Conservation (phyloP, 495 filamentous ascomycete species). For the Neurospora hispaniola region DNA sequence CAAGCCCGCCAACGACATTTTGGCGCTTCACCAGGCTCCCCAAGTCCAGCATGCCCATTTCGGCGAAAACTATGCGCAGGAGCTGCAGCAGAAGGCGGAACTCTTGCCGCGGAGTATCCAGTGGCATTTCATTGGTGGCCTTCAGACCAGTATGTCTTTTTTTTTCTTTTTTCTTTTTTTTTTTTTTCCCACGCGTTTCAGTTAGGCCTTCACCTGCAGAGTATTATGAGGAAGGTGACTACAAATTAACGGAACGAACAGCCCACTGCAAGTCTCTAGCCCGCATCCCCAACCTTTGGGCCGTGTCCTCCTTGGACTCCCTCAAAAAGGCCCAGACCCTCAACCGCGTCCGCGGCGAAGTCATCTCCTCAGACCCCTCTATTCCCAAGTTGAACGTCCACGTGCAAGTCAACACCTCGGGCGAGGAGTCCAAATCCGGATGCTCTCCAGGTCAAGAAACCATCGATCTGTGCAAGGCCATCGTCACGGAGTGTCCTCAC, state of each 20-base stretch:
- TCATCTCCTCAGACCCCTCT: conserved; percentile 24
- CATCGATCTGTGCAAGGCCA: conserved; percentile 51
- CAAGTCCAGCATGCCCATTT: conserved; percentile 60
- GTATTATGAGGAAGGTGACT: too few relatives aligned
- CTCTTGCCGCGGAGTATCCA: conserved; percentile 64
- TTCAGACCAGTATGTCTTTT: conserved; percentile 50
- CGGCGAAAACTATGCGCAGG: conserved; percentile 95
- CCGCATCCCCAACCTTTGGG: conserved; percentile 81
- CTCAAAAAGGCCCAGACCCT: conserved; percentile 76
- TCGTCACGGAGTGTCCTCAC: conserved; percentile 58
- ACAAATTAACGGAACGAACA: conserved; percentile 4
- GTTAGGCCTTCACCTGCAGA: too few relatives aligned
- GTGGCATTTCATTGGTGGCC: conserved; percentile 94
- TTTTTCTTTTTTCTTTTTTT: too few relatives aligned
- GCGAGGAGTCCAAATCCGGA: conserved; percentile 77
- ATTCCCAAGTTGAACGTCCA: conserved; percentile 55
- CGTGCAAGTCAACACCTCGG: conserved; percentile 91
- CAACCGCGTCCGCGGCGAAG: conserved; percentile 60
- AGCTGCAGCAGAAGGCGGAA: conserved; percentile 75
- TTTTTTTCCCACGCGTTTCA: too few relatives aligned
- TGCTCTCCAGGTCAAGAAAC: conserved; percentile 52
- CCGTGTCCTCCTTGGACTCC: conserved; percentile 80
- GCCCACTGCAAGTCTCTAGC: conserved; percentile 88
- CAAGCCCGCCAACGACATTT: conserved; percentile 80
- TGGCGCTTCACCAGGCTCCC: conserved; percentile 60